Evolutionary conservation across 2,329 filamentous ascomycete genomes (phyloP).

Genomic region (Dothiorella sarmentorum): DNA sequence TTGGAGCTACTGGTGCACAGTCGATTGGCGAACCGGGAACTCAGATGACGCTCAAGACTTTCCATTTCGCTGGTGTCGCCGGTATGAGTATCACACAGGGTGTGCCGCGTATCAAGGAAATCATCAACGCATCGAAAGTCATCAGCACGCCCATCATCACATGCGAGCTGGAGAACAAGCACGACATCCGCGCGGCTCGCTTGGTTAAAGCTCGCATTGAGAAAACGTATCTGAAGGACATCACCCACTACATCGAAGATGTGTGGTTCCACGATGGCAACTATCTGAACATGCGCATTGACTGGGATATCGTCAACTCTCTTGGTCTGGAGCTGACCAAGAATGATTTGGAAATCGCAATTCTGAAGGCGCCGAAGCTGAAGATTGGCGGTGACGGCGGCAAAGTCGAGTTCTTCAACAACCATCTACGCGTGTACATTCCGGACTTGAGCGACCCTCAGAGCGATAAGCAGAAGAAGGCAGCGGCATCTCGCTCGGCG

Average conservation of each 20-base stretch:
- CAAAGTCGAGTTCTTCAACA: slow-evolving; percentile 36
- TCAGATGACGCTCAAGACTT: slow-evolving; percentile 98
- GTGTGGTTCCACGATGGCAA: slow-evolving; percentile 76
- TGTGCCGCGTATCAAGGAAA: slow-evolving; percentile 99
- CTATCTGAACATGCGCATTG: slow-evolving; percentile 77
- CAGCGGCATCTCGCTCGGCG: slow-evolving; percentile 24
- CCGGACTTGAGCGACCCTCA: slow-evolving; percentile 40
- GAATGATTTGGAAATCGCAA: slow-evolving; percentile 70
- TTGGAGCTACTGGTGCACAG: slow-evolving; percentile 93
- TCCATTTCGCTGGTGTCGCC: slow-evolving; percentile 99
- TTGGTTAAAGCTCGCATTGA: slow-evolving; percentile 92
- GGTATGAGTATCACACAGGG: slow-evolving; percentile 99
- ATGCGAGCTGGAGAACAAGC: slow-evolving; percentile 75
- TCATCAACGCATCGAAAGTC: slow-evolving; percentile 93
- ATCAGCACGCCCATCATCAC: slow-evolving; percentile 94
- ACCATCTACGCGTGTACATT: slow-evolving; percentile 70
- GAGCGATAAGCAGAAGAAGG: slow-evolving; percentile 23
- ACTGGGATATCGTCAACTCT: slow-evolving; percentile 71
- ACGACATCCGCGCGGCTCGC: slow-evolving; percentile 73
- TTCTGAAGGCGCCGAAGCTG: slow-evolving; percentile 77
- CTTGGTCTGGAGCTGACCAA: slow-evolving; percentile 77
- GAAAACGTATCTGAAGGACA: slow-evolving; percentile 85
- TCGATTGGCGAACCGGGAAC: slow-evolving; percentile 98
- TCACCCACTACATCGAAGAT: slow-evolving; percentile 78
- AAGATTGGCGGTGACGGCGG: slow-evolving; percentile 69